Percentiles rank a stretch among this genome's conserved stretches.
Evolutionary conservation across 106 monocot genomes (phyloP).

Genomic region (Xerophyta viscosa): DNA sequence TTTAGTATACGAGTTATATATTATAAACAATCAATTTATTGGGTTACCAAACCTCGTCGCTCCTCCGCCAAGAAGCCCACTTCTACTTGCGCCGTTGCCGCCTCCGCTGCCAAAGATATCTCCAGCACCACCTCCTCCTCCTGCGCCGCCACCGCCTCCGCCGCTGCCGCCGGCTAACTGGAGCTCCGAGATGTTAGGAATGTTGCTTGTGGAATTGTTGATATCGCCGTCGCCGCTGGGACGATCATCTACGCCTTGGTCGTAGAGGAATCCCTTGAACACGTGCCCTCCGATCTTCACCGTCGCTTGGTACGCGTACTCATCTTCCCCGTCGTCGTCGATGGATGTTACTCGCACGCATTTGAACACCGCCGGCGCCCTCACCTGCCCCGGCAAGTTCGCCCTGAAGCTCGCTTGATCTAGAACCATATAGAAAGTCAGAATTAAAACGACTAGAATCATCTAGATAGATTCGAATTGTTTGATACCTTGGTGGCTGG

Average conservation of each 20-base stretch:
- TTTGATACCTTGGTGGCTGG: constrained; percentile 38
- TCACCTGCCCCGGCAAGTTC: constrained; percentile 42
- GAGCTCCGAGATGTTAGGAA: constrained; percentile 56
- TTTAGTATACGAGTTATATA: too few species aligned
- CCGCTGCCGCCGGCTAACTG: constrained; percentile 36
- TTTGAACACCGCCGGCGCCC: constrained; percentile 70
- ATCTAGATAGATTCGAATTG: not conserved
- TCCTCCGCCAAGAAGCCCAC: constrained; percentile 22
- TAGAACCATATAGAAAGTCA: not conserved
- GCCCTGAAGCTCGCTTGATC: constrained; percentile 29
- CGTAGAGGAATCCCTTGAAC: constrained; percentile 52
- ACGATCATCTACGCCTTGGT: constrained; percentile 35
- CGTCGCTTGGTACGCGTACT: constrained; percentile 42
- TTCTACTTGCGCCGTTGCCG: constrained; percentile 9
- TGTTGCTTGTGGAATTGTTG: constrained; percentile 3
- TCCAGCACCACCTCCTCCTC: not conserved
- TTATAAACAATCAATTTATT: constrained; percentile 34
- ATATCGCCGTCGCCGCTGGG: not conserved
- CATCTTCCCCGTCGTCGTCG: constrained; percentile 72
- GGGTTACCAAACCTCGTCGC: constrained; percentile 45
- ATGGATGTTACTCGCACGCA: constrained; percentile 54
- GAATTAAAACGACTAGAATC: not conserved
- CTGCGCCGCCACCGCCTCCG: constrained; percentile 12
- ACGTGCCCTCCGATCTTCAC: constrained; percentile 54
- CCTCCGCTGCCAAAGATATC: constrained; percentile 14